A percentile compares a stretch with the other conserved stretches of the same genome.
These are phyloP conservation scores for Backusella luteola DNA, from an alignment of 192 early-diverging fungal genomes.

Conservation along the genomic window DNA sequence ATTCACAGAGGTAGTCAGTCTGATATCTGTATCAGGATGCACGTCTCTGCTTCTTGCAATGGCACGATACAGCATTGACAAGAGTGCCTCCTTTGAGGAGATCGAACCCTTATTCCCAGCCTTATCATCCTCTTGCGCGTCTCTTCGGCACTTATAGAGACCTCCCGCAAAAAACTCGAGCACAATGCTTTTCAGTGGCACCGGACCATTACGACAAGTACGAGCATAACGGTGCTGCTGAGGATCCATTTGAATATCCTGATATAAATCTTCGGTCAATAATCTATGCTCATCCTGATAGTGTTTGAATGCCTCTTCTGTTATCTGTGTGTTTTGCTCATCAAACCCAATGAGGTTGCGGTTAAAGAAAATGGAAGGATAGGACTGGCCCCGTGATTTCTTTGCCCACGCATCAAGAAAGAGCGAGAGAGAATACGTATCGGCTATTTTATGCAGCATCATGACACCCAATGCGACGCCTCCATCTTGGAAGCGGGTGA, in stretches of 20 bases:
- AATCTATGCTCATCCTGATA: slow-evolving; percentile 28
- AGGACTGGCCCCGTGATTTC: background rate
- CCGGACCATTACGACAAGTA: slow-evolving; percentile 18
- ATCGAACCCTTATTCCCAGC: background rate
- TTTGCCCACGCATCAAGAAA: slow-evolving; percentile 33
- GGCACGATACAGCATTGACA: slow-evolving; percentile 23
- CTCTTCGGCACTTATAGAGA: slow-evolving; percentile 19
- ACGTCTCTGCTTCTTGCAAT: slow-evolving; percentile 16
- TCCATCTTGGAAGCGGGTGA: slow-evolving; percentile 24
- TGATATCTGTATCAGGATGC: background rate
- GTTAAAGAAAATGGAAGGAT: background rate
- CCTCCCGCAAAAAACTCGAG: slow-evolving; percentile 22
- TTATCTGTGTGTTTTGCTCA: slow-evolving; percentile 12
- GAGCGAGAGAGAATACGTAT: slow-evolving; percentile 20
- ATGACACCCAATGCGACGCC: slow-evolving; percentile 30
- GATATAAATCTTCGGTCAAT: background rate
- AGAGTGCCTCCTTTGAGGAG: slow-evolving; percentile 24
- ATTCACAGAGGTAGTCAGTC: slow-evolving; percentile 19
- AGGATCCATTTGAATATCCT: slow-evolving; percentile 17
- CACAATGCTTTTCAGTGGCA: slow-evolving; percentile 22
- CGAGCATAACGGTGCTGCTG: slow-evolving; percentile 14
- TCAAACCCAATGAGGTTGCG: slow-evolving; percentile 10
- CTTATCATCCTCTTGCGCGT: slow-evolving; percentile 10
- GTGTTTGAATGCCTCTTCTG: slow-evolving; percentile 14
- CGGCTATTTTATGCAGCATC: slow-evolving; percentile 32